Evolutionary conservation across 192 early-diverging fungal species (phyloP).

Genomic region (Coemansia sp.): DNA sequence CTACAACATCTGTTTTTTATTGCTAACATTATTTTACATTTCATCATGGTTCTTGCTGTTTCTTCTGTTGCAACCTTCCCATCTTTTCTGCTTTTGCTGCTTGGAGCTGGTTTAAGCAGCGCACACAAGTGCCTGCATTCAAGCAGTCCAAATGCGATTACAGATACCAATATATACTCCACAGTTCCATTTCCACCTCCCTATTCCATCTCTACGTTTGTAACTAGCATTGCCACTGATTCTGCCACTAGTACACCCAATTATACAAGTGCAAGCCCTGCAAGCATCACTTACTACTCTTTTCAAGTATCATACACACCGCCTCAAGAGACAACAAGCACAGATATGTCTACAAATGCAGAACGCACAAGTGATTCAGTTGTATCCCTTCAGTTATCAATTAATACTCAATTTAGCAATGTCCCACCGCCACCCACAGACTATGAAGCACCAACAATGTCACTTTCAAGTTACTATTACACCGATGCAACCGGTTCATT

Average conservation of each 20-base stretch:
- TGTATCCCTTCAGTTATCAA: neutral
- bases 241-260: neutral
- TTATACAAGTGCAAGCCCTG: neutral
- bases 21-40: neutral
- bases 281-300: neutral
- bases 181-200: neutral
- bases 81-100: neutral
- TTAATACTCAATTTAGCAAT: neutral
- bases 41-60: neutral
- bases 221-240: neutral
- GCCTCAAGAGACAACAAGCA: neutral
- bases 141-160: neutral
- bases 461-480: neutral
- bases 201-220: neutral
- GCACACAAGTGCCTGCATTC: neutral
- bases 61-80: neutral
- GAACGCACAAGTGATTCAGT: neutral
- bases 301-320: conserved; percentile 4
- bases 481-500: neutral
- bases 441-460: neutral
- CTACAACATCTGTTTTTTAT: neutral
- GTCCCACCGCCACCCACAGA: neutral
- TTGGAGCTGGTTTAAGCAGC: neutral
- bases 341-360: neutral
- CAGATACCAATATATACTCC: neutral